Conservation (phyloP, 495 filamentous ascomycete genomes). For the Xylaria venustula region DNA sequence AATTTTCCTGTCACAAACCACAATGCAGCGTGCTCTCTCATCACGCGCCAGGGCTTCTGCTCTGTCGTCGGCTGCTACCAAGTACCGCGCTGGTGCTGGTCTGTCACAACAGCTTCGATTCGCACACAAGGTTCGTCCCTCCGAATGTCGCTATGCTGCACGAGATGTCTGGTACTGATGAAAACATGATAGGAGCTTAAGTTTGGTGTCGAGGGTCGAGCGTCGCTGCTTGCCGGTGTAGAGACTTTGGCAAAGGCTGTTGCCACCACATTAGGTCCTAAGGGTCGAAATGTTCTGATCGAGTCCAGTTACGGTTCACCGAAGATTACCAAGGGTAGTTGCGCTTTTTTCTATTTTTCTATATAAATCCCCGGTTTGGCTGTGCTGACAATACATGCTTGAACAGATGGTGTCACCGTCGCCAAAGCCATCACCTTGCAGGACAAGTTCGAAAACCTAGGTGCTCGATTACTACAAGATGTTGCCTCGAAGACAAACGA, state of each 20-base stretch:
- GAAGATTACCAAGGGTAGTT: slow-evolving; percentile 97
- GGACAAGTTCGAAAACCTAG: slow-evolving; percentile 99
- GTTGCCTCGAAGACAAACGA: slow-evolving; percentile 99
- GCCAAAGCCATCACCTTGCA: slow-evolving; percentile 88
- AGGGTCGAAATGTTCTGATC: slow-evolving; percentile 96
- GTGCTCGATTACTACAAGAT: slow-evolving; percentile 92
- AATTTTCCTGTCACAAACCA: slow-evolving; percentile 27
- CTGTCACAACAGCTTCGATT: slow-evolving; percentile 80
- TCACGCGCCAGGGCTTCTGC: slow-evolving; percentile 65
- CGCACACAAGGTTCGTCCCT: slow-evolving; percentile 81
- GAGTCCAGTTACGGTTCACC: slow-evolving; percentile 97
- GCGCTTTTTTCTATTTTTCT: neutral
- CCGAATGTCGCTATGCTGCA: neutral
- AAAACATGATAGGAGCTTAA: slow-evolving; percentile 74
- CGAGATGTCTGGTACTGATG: slow-evolving; percentile 6
- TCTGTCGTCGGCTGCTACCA: slow-evolving; percentile 59
- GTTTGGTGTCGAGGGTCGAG: slow-evolving; percentile 94
- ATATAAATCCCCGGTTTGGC: neutral
- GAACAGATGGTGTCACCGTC: slow-evolving; percentile 89
- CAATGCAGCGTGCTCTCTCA: slow-evolving; percentile 74
- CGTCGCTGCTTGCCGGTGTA: slow-evolving; percentile 86
- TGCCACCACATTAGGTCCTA: slow-evolving; percentile 92
- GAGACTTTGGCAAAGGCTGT: slow-evolving; percentile 97
- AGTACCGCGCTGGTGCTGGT: slow-evolving; percentile 53
- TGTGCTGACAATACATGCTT: slow-evolving; percentile 21